A percentile compares a stretch with the other conserved stretches of the same genome.
Evolutionary conservation across 805 yeast species (phyloP).

Genomic region (Millerozyma miso): DNA sequence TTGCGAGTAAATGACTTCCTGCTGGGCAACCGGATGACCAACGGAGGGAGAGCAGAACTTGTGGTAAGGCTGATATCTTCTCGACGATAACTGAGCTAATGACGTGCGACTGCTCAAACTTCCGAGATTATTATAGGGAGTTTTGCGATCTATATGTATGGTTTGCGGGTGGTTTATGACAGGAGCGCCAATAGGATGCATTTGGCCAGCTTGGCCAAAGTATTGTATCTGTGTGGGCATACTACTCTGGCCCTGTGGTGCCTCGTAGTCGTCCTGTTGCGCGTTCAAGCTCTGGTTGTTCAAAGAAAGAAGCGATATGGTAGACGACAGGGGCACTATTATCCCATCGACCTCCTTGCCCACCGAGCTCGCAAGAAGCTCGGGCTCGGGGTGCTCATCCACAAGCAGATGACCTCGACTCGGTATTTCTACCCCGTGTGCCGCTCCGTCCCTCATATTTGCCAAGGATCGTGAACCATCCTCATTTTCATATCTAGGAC

Average conservation of each 20-base stretch:
- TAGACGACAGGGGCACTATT: constrained; percentile 39
- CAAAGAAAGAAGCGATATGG: constrained; percentile 36
- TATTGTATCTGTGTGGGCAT: not conserved
- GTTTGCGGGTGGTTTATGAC: not conserved
- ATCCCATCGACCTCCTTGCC: constrained; percentile 39
- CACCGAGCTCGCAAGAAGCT: constrained; percentile 38
- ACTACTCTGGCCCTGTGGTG: not conserved
- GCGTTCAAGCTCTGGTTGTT: constrained; percentile 10
- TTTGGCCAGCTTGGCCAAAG: not conserved
- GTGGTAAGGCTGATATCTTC: constrained; percentile 35
- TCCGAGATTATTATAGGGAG: constrained; percentile 8
- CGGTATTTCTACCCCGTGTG: not conserved
- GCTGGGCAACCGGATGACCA: constrained; percentile 2
- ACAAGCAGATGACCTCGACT: constrained; percentile 1
- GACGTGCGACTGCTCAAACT: constrained; percentile 18
- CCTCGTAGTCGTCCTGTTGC: not conserved
- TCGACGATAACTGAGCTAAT: constrained; percentile 23
- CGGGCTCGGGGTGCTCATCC: constrained; percentile 43
- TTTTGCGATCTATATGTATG: constrained; percentile 14
- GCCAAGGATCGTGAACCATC: not conserved
- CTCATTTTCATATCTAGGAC: constrained; percentile 2
- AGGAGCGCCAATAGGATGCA: not conserved
- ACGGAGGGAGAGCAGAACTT: constrained; percentile 30
- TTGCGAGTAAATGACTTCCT: not conserved
- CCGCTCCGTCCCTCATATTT: not conserved